Conservation (phyloP, 495 filamentous ascomycete species). For the Penicillium subrubescens region DNA sequence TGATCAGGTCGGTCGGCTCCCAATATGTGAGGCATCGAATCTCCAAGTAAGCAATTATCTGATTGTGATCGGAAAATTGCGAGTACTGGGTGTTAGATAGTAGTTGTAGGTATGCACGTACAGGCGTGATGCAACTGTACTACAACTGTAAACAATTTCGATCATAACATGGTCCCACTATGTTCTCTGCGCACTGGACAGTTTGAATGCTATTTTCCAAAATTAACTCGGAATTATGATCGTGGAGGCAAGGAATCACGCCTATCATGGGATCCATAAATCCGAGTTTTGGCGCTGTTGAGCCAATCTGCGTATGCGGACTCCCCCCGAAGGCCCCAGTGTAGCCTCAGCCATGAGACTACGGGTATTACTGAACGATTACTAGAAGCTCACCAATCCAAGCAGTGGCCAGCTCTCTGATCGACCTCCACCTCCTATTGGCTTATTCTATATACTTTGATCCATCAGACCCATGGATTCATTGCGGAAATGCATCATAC, state of each 20-base stretch:
- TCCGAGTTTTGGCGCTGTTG: neutral
- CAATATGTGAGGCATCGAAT: neutral
- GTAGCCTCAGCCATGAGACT: neutral
- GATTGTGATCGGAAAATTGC: neutral
- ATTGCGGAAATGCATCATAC: neutral
- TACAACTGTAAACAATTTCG: neutral
- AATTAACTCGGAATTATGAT: neutral
- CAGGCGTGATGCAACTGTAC: neutral
- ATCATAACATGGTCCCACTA: neutral
- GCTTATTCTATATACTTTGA: neutral
- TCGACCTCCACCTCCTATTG: constrained; percentile 9
- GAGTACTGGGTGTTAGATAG: neutral
- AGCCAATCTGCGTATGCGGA: neutral
- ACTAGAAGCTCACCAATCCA: constrained; percentile 30
- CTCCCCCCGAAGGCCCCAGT: neutral
- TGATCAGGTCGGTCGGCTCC: neutral
- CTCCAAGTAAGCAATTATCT: neutral
- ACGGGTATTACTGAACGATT: constrained; percentile 20
- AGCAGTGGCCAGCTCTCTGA: neutral
- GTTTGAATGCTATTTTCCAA: neutral
- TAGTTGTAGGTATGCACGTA: neutral
- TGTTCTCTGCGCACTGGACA: neutral
- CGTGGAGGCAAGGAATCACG: neutral
- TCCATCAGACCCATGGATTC: constrained; percentile 14
- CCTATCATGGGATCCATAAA: neutral